phyloP scores from a whole-genome alignment of 108 stramenopile genomes.

The Aurantiochytrium sp. region DNA sequence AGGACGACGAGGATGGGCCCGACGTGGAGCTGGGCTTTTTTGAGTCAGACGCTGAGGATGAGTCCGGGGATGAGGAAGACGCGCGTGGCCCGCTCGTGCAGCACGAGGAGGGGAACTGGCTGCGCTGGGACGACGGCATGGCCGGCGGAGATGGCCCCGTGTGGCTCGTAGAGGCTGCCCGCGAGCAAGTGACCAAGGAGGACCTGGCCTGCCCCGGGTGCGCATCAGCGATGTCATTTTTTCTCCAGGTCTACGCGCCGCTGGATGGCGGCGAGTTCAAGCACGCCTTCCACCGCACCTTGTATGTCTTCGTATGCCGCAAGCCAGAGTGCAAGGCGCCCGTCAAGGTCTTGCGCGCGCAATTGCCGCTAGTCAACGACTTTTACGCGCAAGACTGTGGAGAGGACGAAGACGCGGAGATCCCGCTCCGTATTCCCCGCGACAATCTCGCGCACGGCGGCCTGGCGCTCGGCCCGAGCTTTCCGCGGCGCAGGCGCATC shows the following conservation, averaged over 20 bases:
- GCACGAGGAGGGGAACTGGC: conserved; percentile 13
- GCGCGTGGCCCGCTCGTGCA: neutral
- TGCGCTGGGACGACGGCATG: conserved; percentile 1
- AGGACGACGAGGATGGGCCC: neutral
- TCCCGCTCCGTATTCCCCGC: neutral
- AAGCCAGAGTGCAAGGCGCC: neutral
- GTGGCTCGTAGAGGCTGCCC: neutral
- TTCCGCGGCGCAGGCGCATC: neutral
- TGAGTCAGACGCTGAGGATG: neutral
- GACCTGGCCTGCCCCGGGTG: neutral
- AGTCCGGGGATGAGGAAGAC: neutral
- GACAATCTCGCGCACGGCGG: neutral
- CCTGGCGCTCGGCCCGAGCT: neutral
- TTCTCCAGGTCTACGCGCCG: conserved; percentile 7
- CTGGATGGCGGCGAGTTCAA: neutral
- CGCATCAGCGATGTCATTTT: neutral
- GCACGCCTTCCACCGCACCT: neutral
- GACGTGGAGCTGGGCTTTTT: neutral
- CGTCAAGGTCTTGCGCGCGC: neutral
- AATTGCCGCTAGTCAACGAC: neutral
- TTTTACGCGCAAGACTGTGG: neutral
- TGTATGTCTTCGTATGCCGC: neutral
- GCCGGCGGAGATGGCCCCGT: conserved; percentile 7
- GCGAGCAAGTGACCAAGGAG: neutral
- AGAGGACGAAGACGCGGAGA: neutral